phyloP scores from a whole-genome alignment of 768 basidiomycete species.

The Russula ochroleuca region DNA sequence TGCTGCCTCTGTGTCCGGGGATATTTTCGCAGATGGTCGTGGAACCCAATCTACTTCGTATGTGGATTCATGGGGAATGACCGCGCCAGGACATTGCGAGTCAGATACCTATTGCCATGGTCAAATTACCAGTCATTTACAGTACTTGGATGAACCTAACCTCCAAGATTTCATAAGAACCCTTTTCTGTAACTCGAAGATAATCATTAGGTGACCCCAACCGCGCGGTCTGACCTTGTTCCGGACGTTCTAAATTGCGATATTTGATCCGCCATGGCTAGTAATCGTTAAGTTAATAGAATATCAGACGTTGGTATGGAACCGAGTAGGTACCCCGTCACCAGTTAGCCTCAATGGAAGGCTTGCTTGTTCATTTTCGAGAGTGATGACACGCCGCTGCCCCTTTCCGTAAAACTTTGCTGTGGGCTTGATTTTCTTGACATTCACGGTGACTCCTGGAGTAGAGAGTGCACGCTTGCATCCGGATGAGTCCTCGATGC shows the following conservation, averaged over 20 bases:
- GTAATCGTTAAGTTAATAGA: constrained; percentile 10
- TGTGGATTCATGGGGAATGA: constrained; percentile 53
- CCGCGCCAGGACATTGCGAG: constrained; percentile 76
- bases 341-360: constrained; percentile 87
- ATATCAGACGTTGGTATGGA: not conserved
- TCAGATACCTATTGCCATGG: constrained; percentile 59
- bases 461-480: constrained; percentile 75
- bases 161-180: constrained; percentile 67
- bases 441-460: constrained; percentile 79
- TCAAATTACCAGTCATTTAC: not conserved
- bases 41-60: constrained; percentile 79
- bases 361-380: constrained; percentile 66
- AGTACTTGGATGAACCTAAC: constrained; percentile 33
- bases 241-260: constrained; percentile 46
- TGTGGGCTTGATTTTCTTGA: constrained; percentile 85
- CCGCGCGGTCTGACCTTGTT: constrained; percentile 39
- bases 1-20: constrained; percentile 49
- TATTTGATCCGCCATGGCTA: constrained; percentile 91
- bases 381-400: constrained; percentile 55
- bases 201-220: constrained; percentile 64
- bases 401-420: constrained; percentile 77
- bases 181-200: constrained; percentile 68
- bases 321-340: constrained; percentile 60
- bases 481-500: constrained; percentile 82
- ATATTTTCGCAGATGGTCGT: constrained; percentile 67